Evolutionary conservation across 108 stramenopile species (phyloP), one percentile per base, ranked within the genome.

Genomic region (Parmales sp.): DNA sequence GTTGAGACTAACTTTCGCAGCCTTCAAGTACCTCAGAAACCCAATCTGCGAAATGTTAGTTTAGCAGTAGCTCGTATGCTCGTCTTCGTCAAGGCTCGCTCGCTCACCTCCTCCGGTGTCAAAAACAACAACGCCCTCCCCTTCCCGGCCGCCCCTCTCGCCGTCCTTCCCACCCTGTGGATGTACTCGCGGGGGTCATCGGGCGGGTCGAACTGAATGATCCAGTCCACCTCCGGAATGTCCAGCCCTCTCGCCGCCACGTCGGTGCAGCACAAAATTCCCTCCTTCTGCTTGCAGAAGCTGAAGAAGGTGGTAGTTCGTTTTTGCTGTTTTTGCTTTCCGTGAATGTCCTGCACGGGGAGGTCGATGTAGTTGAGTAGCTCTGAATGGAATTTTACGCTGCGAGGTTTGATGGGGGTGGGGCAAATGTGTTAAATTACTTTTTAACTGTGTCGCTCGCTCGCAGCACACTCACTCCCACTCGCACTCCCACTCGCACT

Each of bases 131-230:
- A 77, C 6, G 99, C 99, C 28, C 94, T 79, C 23, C 98, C 98
- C 29, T 85, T 83, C 26, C 94, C 94, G 13, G 77, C 86, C 3
- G 92, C 85, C 31, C 97, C 97, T 23, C 95, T 85, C 34, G 93
- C 97, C 13, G 95, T 96, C 29, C 81, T 18, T 13, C 75, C 74
- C 38, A 77, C 79, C 1, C 78, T 51, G 78, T 93, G 92, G 65
- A 99, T 96, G 82, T 99, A 98, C 76, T 98, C 97, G 68, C 87
- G 86, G 0, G 97, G 95, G 81, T 99, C 96, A 76, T 98, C 97
- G 9, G 99, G 99, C 4, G 99, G 97, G 80, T 99, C 99, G 72
- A 91, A 98, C 80, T 99, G 99, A 64, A 92, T 88, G 68, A 99
- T 98, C 97, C 97, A 99, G 80, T 99, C 96, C 6, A 98, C 97